Evolutionary conservation across 2,329 filamentous ascomycete species (phyloP), one percentile per base, ranked within the genome.

Genomic region (Phoma sp.): DNA sequence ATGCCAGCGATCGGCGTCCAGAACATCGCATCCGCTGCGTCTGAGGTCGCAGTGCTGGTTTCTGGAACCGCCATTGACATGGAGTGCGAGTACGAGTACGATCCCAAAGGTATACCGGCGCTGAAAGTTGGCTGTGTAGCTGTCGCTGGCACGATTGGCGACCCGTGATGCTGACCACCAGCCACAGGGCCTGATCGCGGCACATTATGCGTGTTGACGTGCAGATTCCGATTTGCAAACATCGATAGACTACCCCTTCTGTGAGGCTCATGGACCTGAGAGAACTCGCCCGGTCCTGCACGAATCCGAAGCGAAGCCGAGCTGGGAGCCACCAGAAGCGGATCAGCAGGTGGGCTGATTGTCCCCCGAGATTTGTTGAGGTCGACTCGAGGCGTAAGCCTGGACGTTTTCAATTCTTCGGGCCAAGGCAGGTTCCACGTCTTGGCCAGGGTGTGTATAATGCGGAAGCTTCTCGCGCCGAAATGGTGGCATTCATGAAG

Each of bases 371-470:
- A 40, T 18, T 52, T 57, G 6, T 59, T 55, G 13, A 52, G 39
- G 2, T 62, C 25, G 22, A 48, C 47, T 47, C 57, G 55, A 27
- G 69, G 60, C 52, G 75, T 14, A 40, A 71, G 46, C 49, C 60
- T 55, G 52, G 66, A 62, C 57, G 61, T 51, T 51, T 65, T 35
- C 56, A 75, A 39, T 27, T 69, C 70, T 36, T 78, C 73, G 1
- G 78, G 79, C 9, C 78, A 72, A 1, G 72, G 64, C 27, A 80
- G 66, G 25, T 75, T 72, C 79, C 78, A 80, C 27, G 75, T 77
- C 32, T 69, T 70, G 1, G 78, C 72, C 14, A 80, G 62, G 7
- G 73, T 67, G 25, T 75, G 65, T 24, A 80, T 70, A 52, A 80
- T 78, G 24, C 76, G 73, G 38, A 79, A 73, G 25, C 73, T 75